Conservation (phyloP, 2,329 filamentous ascomycete genomes). For the Metarhizium brunneum region DNA sequence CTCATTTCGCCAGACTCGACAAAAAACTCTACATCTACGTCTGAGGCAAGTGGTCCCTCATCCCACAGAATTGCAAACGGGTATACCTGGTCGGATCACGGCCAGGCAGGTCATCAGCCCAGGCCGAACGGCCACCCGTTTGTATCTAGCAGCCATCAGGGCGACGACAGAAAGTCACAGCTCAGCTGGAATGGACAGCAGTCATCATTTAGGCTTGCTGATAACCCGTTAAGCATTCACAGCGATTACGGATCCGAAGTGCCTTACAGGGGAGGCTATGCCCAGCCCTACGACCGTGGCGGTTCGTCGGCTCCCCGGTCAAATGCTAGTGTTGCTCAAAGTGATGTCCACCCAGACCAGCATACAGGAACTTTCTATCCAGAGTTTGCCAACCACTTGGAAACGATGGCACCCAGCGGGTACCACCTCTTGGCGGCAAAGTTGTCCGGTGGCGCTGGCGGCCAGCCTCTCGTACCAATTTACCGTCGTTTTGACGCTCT, state of each 20-base stretch:
- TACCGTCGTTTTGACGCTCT: slow-evolving; percentile 77
- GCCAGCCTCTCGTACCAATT: slow-evolving; percentile 43
- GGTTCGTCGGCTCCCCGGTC: slow-evolving; percentile 1
- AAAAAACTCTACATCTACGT: slow-evolving; percentile 4
- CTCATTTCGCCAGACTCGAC: slow-evolving; percentile 7
- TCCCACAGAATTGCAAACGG: slow-evolving; percentile 1
- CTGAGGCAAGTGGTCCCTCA: slow-evolving; percentile 3
- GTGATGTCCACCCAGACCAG: slow-evolving; percentile 1
- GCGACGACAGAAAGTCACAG: slow-evolving; percentile 1
- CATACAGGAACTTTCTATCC: neutral
- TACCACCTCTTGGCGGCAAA: slow-evolving; percentile 55
- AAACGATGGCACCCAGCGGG: slow-evolving; percentile 33
- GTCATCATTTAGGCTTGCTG: neutral
- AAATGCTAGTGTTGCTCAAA: neutral
- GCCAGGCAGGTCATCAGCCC: neutral
- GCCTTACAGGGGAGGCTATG: neutral
- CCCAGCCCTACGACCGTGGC: slow-evolving; percentile 1
- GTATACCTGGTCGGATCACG: neutral
- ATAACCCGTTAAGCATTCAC: neutral
- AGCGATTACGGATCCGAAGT: neutral
- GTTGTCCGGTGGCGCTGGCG: slow-evolving; percentile 24
- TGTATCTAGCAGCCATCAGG: neutral
- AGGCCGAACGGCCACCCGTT: neutral
- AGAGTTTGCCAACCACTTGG: neutral
- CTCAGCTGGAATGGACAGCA: slow-evolving; percentile 1